A percentile compares a stretch with the other conserved stretches of the same genome.
These are phyloP conservation scores for Hydnum rufescens DNA, from an alignment of 768 basidiomycete genomes.

Conservation along the genomic window DNA sequence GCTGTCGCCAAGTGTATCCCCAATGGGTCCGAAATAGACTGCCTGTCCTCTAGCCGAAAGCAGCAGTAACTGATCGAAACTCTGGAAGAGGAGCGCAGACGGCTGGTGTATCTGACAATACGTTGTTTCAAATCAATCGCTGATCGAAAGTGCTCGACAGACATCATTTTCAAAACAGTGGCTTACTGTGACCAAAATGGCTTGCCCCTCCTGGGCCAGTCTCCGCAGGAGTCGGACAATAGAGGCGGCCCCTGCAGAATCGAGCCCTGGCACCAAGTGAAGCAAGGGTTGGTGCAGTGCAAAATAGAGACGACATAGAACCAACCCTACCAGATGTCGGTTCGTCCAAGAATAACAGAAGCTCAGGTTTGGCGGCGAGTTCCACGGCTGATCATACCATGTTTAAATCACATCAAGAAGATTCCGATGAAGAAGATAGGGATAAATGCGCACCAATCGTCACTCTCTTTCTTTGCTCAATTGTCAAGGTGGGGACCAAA, in stretches of 20 bases:
- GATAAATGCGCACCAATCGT: conserved; percentile 33
- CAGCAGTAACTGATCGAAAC: conserved; percentile 61
- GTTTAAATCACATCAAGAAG: too few species aligned
- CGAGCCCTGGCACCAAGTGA: too few species aligned
- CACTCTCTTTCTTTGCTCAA: conserved; percentile 23
- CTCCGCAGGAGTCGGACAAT: too few species aligned
- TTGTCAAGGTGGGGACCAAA: conserved; percentile 23
- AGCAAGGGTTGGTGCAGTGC: too few species aligned
- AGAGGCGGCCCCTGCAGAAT: too few species aligned
- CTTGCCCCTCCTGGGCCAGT: too few species aligned
- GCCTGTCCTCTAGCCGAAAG: conserved; percentile 59
- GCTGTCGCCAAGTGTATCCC: conserved; percentile 34
- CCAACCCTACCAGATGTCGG: conserved; percentile 70
- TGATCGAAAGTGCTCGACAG: too few species aligned
- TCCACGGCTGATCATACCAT: too few species aligned
- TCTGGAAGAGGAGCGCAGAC: conserved; percentile 66
- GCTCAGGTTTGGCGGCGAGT: conserved; percentile 37
- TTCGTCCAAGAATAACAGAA: conserved; percentile 73
- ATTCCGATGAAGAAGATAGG: too few species aligned
- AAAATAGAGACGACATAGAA: conserved; percentile 39
- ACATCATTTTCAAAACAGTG: too few species aligned
- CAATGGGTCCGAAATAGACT: conserved; percentile 58
- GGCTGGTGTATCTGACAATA: conserved; percentile 93
- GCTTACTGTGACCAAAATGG: too few species aligned
- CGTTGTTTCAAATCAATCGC: too few species aligned